Percentiles rank a stretch among this genome's conserved stretches.
phyloP scores from a whole-genome alignment of 2,329 filamentous ascomycete species.

The Fusarium sororula region DNA sequence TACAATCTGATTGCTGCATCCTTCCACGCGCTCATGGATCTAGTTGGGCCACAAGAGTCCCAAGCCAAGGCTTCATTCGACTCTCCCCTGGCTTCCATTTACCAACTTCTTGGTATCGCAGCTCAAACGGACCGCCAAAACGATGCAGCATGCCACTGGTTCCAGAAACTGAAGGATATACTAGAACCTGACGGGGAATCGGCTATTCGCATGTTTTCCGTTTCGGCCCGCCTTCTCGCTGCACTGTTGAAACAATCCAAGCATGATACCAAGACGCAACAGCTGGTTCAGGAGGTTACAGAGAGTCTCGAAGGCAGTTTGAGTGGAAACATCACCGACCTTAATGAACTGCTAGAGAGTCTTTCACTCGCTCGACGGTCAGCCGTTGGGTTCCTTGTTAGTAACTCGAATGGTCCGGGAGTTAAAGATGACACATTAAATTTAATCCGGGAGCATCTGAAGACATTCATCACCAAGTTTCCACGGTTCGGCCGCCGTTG shows the following conservation, averaged over 20 bases:
- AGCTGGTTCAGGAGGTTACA: conserved; percentile 58
- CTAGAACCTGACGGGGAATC: conserved; percentile 55
- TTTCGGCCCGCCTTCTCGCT: conserved; percentile 64
- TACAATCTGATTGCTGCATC: conserved; percentile 48
- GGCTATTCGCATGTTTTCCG: conserved; percentile 59
- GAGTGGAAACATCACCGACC: conserved; percentile 65
- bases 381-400: conserved; percentile 59
- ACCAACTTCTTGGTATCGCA: conserved; percentile 62
- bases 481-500: conserved; percentile 69
- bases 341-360: conserved; percentile 68
- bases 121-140: conserved; percentile 56
- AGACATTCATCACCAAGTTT: conserved; percentile 65
- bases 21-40: conserved; percentile 45
- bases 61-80: conserved; percentile 50
- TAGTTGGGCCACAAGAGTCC: conserved; percentile 48
- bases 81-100: conserved; percentile 57
- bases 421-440: conserved; percentile 10
- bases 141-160: conserved; percentile 66
- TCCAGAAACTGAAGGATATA: conserved; percentile 54
- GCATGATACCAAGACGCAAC: conserved; percentile 49
- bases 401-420: conserved; percentile 32
- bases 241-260: conserved; percentile 59
- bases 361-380: conserved; percentile 65
- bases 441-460: conserved; percentile 54
- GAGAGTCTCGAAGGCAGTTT: conserved; percentile 66